A percentile compares a stretch with the other conserved stretches of the same genome.
Evolutionary conservation across 345 rosid species (phyloP).

Genomic region (Populus tremula): DNA sequence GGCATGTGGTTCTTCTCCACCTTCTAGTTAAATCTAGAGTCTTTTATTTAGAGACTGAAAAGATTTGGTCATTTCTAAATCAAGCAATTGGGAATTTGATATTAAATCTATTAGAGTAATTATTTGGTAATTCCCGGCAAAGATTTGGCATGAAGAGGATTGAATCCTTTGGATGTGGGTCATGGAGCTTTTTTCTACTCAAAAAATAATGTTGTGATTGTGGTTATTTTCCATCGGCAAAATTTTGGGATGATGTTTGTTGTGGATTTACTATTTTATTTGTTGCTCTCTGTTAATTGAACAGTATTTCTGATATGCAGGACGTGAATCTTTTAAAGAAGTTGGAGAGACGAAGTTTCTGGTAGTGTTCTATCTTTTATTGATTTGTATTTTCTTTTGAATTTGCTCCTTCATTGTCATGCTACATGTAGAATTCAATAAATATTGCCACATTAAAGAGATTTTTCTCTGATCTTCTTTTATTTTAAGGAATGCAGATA

Average conservation of each 20-base stretch:
- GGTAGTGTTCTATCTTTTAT: conserved; percentile 48
- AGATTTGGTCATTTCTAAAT: background rate
- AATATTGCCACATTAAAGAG: background rate
- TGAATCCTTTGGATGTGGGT: background rate
- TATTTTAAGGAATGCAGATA: conserved; percentile 51
- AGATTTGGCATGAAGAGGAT: background rate
- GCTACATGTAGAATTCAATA: background rate
- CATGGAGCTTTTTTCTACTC: background rate
- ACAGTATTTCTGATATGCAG: conserved; percentile 56
- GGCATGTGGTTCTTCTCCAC: background rate
- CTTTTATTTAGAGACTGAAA: background rate
- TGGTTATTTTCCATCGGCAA: background rate
- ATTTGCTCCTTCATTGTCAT: background rate
- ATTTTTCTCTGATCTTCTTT: background rate
- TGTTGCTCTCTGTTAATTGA: conserved; percentile 15
- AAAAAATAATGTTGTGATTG: background rate
- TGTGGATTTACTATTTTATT: background rate
- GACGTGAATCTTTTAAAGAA: conserved; percentile 55
- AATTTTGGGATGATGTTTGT: background rate
- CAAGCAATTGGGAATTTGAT: background rate
- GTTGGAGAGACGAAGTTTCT: conserved; percentile 74
- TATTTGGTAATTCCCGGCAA: background rate
- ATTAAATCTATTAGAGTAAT: background rate
- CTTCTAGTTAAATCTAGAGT: background rate
- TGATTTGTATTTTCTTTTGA: conserved; percentile 1